A percentile compares a stretch with the other conserved stretches of the same genome.
These are phyloP conservation scores for Xerophyta viscosa DNA, from an alignment of 106 monocot species.

Conservation along the genomic window DNA sequence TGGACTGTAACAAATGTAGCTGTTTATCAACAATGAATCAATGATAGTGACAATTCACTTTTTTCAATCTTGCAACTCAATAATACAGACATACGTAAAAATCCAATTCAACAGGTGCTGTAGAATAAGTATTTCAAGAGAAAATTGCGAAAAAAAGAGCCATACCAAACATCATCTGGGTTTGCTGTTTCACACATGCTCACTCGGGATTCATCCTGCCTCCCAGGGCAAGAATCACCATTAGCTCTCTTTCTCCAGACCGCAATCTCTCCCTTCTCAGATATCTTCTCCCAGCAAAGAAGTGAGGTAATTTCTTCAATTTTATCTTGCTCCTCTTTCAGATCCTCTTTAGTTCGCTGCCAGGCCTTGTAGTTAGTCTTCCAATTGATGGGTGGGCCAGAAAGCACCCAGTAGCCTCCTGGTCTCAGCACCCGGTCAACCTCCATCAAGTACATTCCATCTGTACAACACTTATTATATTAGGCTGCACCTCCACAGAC, in stretches of 20 bases:
- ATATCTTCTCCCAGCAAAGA: slow-evolving; percentile 34
- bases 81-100: no score
- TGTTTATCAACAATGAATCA: no score
- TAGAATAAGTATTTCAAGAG: no score
- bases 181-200: slow-evolving; percentile 24
- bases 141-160: neutral
- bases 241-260: slow-evolving; percentile 34
- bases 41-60: no score
- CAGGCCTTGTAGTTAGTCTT: slow-evolving; percentile 22
- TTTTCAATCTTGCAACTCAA: no score
- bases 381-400: slow-evolving; percentile 38
- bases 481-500: no score
- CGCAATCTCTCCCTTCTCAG: slow-evolving; percentile 29
- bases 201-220: slow-evolving; percentile 23
- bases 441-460: slow-evolving; percentile 39
- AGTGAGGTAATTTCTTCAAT: slow-evolving; percentile 34
- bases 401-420: slow-evolving; percentile 31
- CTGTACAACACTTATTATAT: no score
- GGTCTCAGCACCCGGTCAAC: slow-evolving; percentile 28
- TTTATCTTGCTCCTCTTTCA: slow-evolving; percentile 26
- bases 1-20: no score
- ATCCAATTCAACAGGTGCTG: neutral
- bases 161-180: slow-evolving; percentile 51
- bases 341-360: slow-evolving; percentile 31
- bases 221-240: slow-evolving; percentile 29